Conservation (phyloP, 2,329 filamentous ascomycete species). For the Karstenula rhodostoma region DNA sequence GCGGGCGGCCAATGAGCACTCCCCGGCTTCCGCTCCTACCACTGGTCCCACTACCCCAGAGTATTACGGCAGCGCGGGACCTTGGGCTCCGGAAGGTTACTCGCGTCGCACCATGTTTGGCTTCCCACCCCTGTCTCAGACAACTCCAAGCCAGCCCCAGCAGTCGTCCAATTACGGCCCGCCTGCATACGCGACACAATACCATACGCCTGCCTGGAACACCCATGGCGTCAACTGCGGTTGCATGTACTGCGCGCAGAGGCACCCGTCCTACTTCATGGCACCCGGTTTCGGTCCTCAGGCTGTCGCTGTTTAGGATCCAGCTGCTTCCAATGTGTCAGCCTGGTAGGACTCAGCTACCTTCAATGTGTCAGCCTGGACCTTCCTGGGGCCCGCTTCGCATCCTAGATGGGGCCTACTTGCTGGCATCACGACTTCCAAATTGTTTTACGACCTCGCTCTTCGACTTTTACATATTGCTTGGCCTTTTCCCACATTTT, state of each 20-base stretch:
- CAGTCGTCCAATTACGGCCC: conserved; percentile 46
- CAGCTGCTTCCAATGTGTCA: conserved; percentile 2
- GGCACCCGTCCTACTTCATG: conserved; percentile 51
- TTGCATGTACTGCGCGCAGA: conserved; percentile 49
- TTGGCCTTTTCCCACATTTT: conserved; percentile 26
- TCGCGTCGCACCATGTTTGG: conserved; percentile 54
- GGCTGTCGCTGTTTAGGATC: conserved; percentile 44
- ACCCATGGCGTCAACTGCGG: conserved; percentile 48
- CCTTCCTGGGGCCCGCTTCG: not conserved
- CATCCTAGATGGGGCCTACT: conserved; percentile 2
- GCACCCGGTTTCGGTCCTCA: conserved; percentile 49
- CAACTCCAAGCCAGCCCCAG: conserved; percentile 48
- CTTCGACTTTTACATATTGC: conserved; percentile 29
- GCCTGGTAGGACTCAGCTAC: conserved; percentile 4
- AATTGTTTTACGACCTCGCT: conserved; percentile 36
- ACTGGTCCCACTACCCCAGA: conserved; percentile 64
- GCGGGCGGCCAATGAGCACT: conserved; percentile 54
- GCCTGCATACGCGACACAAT: conserved; percentile 45
- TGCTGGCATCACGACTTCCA: conserved; percentile 13
- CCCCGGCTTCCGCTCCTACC: conserved; percentile 63
- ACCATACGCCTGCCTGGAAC: conserved; percentile 48
- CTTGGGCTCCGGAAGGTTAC: conserved; percentile 58
- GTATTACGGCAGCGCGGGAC: conserved; percentile 56
- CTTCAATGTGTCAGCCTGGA: not conserved
- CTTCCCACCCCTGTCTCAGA: conserved; percentile 49